Conservation (phyloP, 345 rosid species). For the Erodium maritimum region DNA sequence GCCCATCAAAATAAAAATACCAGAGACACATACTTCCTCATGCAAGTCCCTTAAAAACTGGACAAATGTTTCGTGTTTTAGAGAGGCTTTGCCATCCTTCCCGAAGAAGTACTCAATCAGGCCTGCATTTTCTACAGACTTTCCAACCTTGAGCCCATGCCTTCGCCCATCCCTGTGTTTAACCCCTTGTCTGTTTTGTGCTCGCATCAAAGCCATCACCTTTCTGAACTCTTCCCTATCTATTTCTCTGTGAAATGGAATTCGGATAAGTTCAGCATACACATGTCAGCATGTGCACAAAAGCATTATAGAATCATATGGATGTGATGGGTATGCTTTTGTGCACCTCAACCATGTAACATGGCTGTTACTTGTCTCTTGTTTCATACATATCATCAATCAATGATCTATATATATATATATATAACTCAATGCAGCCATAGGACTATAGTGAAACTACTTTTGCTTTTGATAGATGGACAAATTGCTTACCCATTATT, state of each 20-base stretch:
- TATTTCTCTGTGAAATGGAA: slow-evolving; percentile 47
- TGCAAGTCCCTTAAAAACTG: slow-evolving; percentile 61
- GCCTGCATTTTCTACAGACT: slow-evolving; percentile 74
- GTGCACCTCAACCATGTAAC: too few species aligned
- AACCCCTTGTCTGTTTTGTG: slow-evolving; percentile 72
- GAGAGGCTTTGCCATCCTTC: slow-evolving; percentile 51
- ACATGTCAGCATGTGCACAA: slow-evolving; percentile 8
- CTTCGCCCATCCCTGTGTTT: slow-evolving; percentile 60
- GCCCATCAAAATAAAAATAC: too few species aligned
- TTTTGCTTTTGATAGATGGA: neutral
- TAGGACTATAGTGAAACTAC: too few species aligned
- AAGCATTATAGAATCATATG: slow-evolving; percentile 1
- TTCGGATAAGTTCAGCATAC: neutral
- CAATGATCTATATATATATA: too few species aligned
- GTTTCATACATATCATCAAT: too few species aligned
- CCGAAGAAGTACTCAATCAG: slow-evolving; percentile 82
- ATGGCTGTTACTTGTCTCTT: too few species aligned
- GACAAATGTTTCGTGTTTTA: slow-evolving; percentile 61
- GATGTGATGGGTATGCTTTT: neutral
- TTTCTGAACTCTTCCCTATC: slow-evolving; percentile 76
- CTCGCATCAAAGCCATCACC: slow-evolving; percentile 88
- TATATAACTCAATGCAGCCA: too few species aligned
- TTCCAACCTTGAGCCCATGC: slow-evolving; percentile 44
- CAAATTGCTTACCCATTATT: slow-evolving; percentile 50
- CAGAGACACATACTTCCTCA: slow-evolving; percentile 52